Conservation (phyloP, 2,329 filamentous ascomycete species). For the Aspergillus sp. region DNA sequence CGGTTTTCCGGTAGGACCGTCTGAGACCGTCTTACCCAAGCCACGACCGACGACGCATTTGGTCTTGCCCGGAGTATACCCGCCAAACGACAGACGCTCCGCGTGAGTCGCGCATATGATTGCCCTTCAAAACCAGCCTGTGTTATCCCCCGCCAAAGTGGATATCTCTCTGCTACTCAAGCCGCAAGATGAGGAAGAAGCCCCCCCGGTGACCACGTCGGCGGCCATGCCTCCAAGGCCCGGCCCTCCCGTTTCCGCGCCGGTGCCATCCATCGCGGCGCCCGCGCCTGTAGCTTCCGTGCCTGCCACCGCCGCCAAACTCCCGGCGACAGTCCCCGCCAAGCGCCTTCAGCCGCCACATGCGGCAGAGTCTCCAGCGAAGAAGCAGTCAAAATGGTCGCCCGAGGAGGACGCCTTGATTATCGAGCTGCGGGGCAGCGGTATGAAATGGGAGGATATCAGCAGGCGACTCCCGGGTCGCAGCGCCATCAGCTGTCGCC, state of each 20-base stretch:
- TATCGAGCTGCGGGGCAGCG: constrained; percentile 77
- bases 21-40: neutral
- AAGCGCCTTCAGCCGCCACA: constrained; percentile 40
- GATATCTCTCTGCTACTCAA: constrained; percentile 90
- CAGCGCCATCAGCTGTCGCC: constrained; percentile 84
- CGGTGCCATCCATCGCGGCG: constrained; percentile 17
- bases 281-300: constrained; percentile 16
- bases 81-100: constrained; percentile 2
- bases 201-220: constrained; percentile 18
- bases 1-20: neutral
- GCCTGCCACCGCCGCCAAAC: constrained; percentile 23
- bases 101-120: constrained; percentile 33
- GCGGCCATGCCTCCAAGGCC: constrained; percentile 25
- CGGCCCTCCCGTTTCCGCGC: constrained; percentile 18
- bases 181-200: constrained; percentile 39
- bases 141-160: constrained; percentile 58
- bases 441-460: constrained; percentile 99
- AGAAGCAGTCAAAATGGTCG: constrained; percentile 96
- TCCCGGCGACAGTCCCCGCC: constrained; percentile 19
- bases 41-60: neutral
- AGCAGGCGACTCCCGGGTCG: constrained; percentile 81
- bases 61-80: neutral
- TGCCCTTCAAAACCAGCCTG: constrained; percentile 32
- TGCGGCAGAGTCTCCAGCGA: constrained; percentile 58
- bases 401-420: constrained; percentile 87